Evolutionary conservation across 345 rosid genomes (phyloP).

Genomic region (Eucalyptus virginea): DNA sequence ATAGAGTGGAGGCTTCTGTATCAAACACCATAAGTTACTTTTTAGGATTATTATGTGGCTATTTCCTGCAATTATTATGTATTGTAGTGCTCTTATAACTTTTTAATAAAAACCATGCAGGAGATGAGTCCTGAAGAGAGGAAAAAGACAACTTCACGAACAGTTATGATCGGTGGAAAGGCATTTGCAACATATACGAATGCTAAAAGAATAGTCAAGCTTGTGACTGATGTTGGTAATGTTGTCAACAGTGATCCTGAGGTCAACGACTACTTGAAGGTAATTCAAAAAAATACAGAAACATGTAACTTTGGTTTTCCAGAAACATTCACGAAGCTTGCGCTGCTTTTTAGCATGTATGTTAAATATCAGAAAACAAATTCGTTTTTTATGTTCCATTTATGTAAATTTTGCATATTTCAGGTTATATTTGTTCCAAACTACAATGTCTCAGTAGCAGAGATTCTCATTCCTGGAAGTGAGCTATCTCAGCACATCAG

Average conservation of each 20-base stretch:
- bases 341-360: neutral
- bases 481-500: conserved; percentile 97
- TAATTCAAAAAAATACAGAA: neutral
- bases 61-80: neutral
- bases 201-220: conserved; percentile 92
- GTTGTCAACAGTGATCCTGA: conserved; percentile 91
- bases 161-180: conserved; percentile 96
- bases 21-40: neutral
- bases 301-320: neutral
- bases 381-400: neutral
- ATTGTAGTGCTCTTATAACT: neutral
- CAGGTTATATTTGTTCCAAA: conserved; percentile 98
- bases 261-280: conserved; percentile 82
- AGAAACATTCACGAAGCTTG: neutral
- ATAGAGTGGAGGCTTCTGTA: neutral
- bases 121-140: conserved; percentile 81
- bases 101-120: conserved; percentile 9
- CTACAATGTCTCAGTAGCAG: conserved; percentile 94
- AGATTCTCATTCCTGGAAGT: conserved; percentile 93
- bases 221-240: conserved; percentile 87
- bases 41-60: neutral
- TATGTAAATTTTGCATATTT: neutral
- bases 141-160: conserved; percentile 77
- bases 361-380: neutral
- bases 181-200: conserved; percentile 97